phyloP scores from a whole-genome alignment of 768 basidiomycete species.

The Tubosaeta sp. region DNA sequence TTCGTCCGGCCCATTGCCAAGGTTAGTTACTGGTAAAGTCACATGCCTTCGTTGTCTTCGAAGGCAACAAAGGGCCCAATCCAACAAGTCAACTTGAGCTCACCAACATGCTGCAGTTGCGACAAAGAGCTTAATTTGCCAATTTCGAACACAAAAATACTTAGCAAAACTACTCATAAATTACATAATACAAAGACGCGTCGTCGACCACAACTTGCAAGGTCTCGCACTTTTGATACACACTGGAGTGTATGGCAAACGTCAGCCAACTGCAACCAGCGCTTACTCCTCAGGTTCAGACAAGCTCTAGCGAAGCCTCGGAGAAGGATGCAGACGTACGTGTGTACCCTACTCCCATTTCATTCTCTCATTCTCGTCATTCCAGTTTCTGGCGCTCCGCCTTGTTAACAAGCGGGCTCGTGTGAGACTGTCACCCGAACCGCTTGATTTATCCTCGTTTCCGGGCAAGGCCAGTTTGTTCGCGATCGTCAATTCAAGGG shows the following conservation, averaged over 20 bases:
- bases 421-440: conserved; percentile 53
- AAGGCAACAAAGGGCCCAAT: too few species aligned
- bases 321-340: conserved; percentile 32
- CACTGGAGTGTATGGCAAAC: conserved; percentile 22
- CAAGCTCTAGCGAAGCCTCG: conserved; percentile 18
- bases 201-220: neutral
- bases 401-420: conserved; percentile 59
- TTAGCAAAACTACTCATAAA: neutral
- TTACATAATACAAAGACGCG: neutral
- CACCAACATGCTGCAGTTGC: too few species aligned
- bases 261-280: conserved; percentile 30
- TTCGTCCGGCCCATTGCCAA: too few species aligned
- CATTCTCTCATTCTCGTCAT: conserved; percentile 3
- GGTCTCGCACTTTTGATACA: neutral
- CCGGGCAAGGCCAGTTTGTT: conserved; percentile 51
- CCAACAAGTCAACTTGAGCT: too few species aligned
- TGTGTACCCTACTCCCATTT: neutral
- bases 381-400: conserved; percentile 37
- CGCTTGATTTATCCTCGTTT: conserved; percentile 39
- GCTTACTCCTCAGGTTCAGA: conserved; percentile 20
- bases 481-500: conserved; percentile 53
- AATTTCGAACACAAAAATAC: neutral
- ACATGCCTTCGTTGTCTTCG: neutral
- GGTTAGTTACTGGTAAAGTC: neutral
- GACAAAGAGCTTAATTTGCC: too few species aligned